Percentiles rank a stretch among this genome's conserved stretches.
phyloP scores from a whole-genome alignment of 768 basidiomycete genomes.

The Neoboletus subvelutipes region DNA sequence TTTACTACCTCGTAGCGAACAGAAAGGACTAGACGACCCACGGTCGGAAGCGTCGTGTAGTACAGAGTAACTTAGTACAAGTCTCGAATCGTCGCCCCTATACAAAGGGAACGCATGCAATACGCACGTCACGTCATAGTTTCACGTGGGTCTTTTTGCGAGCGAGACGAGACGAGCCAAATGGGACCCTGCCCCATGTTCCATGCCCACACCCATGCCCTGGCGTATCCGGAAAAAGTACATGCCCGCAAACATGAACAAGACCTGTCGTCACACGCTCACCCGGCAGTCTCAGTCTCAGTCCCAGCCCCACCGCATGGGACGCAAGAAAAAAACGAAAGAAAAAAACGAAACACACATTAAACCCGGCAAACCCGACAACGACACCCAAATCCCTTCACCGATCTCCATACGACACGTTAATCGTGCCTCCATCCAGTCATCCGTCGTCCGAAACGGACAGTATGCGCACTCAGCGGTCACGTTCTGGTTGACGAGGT shows the following conservation, averaged over 20 bases:
- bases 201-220: not conserved
- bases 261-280: not conserved
- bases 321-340: not conserved
- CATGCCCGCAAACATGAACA: not conserved
- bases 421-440: not conserved
- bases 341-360: not conserved
- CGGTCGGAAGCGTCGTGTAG: too few relatives aligned
- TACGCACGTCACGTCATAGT: not conserved
- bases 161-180: not conserved
- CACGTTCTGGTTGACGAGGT: slow-evolving; percentile 34
- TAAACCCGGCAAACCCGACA: not conserved
- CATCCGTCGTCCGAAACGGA: slow-evolving; percentile 41
- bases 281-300: not conserved
- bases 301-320: not conserved
- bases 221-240: not conserved
- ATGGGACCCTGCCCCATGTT: not conserved
- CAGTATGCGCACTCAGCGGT: not conserved
- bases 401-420: not conserved
- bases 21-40: too few relatives aligned
- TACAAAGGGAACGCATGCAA: too few relatives aligned
- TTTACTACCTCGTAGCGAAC: too few relatives aligned
- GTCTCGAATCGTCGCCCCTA: too few relatives aligned
- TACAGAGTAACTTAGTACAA: too few relatives aligned
- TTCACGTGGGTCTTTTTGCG: not conserved
- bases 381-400: too few relatives aligned